Evolutionary conservation across 139 green algal genomes (phyloP).

Genomic region (Asterochloris sp.): DNA sequence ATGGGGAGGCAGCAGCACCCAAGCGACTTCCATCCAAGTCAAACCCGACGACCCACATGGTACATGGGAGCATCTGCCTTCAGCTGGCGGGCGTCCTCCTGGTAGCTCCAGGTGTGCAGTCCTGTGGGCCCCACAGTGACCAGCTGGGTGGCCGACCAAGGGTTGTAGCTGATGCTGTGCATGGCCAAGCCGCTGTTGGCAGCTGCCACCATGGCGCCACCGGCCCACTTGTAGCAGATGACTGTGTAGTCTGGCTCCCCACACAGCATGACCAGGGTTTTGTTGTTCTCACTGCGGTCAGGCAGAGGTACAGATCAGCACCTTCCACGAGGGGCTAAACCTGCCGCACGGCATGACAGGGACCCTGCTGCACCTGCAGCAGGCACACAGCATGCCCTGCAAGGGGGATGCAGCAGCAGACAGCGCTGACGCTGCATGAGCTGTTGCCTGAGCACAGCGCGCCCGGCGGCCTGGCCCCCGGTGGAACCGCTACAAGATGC

Average conservation of each 20-base stretch:
- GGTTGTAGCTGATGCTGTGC: constrained; percentile 12
- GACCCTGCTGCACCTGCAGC: too few relatives aligned
- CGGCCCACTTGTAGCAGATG: constrained; percentile 10
- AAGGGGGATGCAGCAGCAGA: neutral
- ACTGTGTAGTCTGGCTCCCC: constrained; percentile 12
- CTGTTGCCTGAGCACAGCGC: neutral
- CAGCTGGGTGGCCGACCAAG: constrained; percentile 13
- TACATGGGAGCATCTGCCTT: constrained; percentile 7
- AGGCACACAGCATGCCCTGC: neutral
- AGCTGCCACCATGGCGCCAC: neutral
- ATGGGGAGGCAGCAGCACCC: neutral
- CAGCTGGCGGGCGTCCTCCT: constrained; percentile 8
- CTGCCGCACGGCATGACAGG: too few relatives aligned
- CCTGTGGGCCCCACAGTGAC: neutral
- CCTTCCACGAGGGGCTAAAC: too few relatives aligned
- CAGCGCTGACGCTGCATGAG: neutral
- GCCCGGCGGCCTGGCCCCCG: too few relatives aligned
- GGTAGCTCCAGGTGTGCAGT: neutral
- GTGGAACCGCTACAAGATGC: neutral
- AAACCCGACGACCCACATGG: neutral
- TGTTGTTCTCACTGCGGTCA: neutral
- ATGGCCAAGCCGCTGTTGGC: neutral
- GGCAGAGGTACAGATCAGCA: too few relatives aligned
- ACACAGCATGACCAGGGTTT: constrained; percentile 4
- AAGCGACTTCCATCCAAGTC: neutral